These are phyloP conservation scores for Zasmidium cellare DNA, from an alignment of 2,329 filamentous ascomycete species.

Conservation along the genomic window DNA sequence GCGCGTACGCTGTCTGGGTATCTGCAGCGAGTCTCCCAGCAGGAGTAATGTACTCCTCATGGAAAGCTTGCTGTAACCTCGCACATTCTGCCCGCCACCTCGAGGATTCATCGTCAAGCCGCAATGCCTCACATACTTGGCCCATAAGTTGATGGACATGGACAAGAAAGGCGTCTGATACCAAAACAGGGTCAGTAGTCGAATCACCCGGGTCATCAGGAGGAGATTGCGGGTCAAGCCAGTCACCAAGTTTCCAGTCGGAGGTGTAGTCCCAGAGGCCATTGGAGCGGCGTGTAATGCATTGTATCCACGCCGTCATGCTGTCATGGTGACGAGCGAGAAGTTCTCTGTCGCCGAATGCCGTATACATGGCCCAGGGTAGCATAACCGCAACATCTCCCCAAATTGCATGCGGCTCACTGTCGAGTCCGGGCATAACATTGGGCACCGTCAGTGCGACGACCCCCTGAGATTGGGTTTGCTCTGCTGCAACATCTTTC, in stretches of 20 bases:
- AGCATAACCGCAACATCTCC: constrained; percentile 40
- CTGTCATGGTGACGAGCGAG: constrained; percentile 38
- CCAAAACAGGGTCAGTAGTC: constrained; percentile 15
- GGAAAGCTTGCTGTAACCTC: constrained; percentile 25
- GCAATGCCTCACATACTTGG: too few species aligned
- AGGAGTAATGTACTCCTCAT: constrained; percentile 30
- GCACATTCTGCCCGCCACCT: too few species aligned
- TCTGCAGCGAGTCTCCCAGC: constrained; percentile 32
- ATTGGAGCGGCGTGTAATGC: constrained; percentile 25
- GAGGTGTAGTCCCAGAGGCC: constrained; percentile 37
- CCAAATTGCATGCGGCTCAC: constrained; percentile 38
- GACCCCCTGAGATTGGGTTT: constrained; percentile 26
- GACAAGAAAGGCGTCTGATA: constrained; percentile 28
- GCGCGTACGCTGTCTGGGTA: constrained; percentile 35
- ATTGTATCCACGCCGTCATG: constrained; percentile 37
- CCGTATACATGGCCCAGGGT: constrained; percentile 39
- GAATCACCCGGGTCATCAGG: constrained; percentile 33
- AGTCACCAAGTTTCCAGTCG: constrained; percentile 42
- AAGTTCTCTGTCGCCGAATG: constrained; percentile 38
- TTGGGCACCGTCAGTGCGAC: too few species aligned
- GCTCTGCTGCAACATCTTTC: constrained; percentile 46
- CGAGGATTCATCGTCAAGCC: too few species aligned
- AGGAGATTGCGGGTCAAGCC: constrained; percentile 39
- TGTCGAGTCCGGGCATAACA: constrained; percentile 18
- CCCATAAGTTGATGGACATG: constrained; percentile 3